Evolutionary conservation across 2,329 filamentous ascomycete species (phyloP).

Genomic region (Exophiala mesophila): DNA sequence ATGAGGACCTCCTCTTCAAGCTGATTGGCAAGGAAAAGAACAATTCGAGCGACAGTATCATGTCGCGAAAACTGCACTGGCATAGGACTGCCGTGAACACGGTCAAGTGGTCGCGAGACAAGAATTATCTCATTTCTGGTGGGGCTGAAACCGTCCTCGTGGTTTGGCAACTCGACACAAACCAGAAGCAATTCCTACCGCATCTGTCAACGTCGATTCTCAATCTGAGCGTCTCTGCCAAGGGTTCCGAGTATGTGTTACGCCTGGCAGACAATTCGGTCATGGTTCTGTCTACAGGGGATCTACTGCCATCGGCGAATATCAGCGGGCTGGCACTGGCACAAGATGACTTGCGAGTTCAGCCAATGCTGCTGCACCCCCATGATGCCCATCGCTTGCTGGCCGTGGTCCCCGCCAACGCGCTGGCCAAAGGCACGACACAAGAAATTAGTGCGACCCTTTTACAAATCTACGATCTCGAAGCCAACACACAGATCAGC

Average conservation of each 20-base stretch:
- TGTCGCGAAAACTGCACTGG: slow-evolving; percentile 76
- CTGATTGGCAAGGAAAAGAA: slow-evolving; percentile 45
- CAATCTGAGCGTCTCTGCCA: slow-evolving; percentile 74
- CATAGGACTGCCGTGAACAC: slow-evolving; percentile 78
- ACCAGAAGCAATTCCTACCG: slow-evolving; percentile 76
- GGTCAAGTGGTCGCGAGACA: slow-evolving; percentile 88
- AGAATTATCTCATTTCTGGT: slow-evolving; percentile 91
- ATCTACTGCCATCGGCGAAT: slow-evolving; percentile 74
- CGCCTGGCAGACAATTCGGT: slow-evolving; percentile 88
- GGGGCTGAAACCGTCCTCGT: slow-evolving; percentile 85
- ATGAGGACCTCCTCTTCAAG: slow-evolving; percentile 65
- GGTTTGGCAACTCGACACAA: slow-evolving; percentile 88
- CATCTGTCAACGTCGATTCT: slow-evolving; percentile 83
- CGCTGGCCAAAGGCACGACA: slow-evolving; percentile 7
- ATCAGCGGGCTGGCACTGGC: slow-evolving; percentile 58
- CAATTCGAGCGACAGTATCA: slow-evolving; percentile 38
- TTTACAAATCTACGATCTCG: slow-evolving; percentile 84
- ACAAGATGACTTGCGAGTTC: slow-evolving; percentile 1
- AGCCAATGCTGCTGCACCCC: slow-evolving; percentile 55
- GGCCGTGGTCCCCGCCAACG: slow-evolving; percentile 57
- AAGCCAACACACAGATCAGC: slow-evolving; percentile 68
- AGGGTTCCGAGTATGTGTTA: slow-evolving; percentile 74
- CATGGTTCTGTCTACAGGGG: slow-evolving; percentile 84
- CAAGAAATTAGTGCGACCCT: slow-evolving; percentile 29
- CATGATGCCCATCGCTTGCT: slow-evolving; percentile 59